phyloP scores from a whole-genome alignment of 2,329 filamentous ascomycete species.

The Coniochaeta sp. region DNA sequence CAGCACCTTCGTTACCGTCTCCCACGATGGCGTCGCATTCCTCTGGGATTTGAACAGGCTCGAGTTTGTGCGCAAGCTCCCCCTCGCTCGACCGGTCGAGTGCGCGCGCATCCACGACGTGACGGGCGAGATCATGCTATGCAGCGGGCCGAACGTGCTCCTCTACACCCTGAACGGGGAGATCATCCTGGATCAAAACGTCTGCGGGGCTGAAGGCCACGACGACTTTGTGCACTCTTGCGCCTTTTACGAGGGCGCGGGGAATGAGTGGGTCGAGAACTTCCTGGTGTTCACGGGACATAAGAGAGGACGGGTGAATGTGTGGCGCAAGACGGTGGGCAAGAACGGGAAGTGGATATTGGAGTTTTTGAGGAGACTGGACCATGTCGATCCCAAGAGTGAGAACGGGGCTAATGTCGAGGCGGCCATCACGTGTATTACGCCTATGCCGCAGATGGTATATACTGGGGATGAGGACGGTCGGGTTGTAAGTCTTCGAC shows the following conservation, averaged over 20 bases:
- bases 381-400: slow-evolving; percentile 65
- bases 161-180: slow-evolving; percentile 87
- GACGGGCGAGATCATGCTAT: slow-evolving; percentile 82
- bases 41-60: slow-evolving; percentile 92
- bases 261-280: slow-evolving; percentile 86
- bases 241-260: slow-evolving; percentile 86
- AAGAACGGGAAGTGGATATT: slow-evolving; percentile 63
- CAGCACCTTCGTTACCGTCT: slow-evolving; percentile 78
- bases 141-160: slow-evolving; percentile 64
- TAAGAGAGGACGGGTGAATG: slow-evolving; percentile 72
- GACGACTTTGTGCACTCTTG: slow-evolving; percentile 77
- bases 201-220: slow-evolving; percentile 53
- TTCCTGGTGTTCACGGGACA: slow-evolving; percentile 88
- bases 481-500: slow-evolving; percentile 60
- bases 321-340: slow-evolving; percentile 51
- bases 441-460: slow-evolving; percentile 72
- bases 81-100: slow-evolving; percentile 50
- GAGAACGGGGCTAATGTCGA: slow-evolving; percentile 50
- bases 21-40: slow-evolving; percentile 72
- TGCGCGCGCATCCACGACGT: slow-evolving; percentile 85
- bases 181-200: slow-evolving; percentile 70
- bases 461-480: slow-evolving; percentile 95
- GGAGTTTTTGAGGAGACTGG: slow-evolving; percentile 71
- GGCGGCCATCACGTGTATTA: slow-evolving; percentile 76
- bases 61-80: slow-evolving; percentile 73